Base-by-base conservation (phyloP, 2,329 filamentous ascomycete species). In the Decorospora gaudefroyi region DNA sequence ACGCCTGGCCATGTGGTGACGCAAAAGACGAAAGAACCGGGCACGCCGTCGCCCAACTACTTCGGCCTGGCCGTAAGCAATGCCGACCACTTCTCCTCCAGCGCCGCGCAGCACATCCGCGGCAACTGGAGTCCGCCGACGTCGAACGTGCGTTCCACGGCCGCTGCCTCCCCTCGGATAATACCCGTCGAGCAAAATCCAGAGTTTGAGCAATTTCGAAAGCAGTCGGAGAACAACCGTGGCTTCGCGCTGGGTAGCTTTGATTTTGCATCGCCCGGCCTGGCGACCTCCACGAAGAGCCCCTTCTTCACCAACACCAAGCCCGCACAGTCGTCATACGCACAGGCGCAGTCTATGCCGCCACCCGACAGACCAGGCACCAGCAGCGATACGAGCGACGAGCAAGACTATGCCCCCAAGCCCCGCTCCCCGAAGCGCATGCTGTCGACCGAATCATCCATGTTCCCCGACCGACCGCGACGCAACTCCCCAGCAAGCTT, bases 151-250 rank as follows among this genome's bases (percentile, higher is more conserved):
- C 83, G 83, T 60, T 87, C 85, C 0, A 88, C 87, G 39, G 81
- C 78, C 13, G 81, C 84, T 11, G 79, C 81, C 2, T 80, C 87
- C 6, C 87, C 88, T 2, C 83, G 83, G 51, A 79, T 85, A 52
- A 73, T 90, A 5, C 80, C 88, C 0, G 73, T 89, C 36, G 87
- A 92, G 59, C 82, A 85, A 22, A 90, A 91, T 59, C 81, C 87
- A 5, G 85, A 90, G n/a, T 92, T 87, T 52, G 88, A 92, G 65
- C 86, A 86, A 2, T 92, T 95, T 65, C 79, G 78, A 57, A 82
- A 79, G 52, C 85, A 90, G 61, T 69, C 68, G 11, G 87, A 91
- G 61, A 76, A 80, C 23, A 85, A 84, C 55, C 68, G 65, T 15
- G 73, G 71, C 38, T 76, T 70, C 42, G 61, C 74, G 4, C 53